phyloP scores from a whole-genome alignment of 768 basidiomycete genomes.

The Phylloporus rhodoxanthus region DNA sequence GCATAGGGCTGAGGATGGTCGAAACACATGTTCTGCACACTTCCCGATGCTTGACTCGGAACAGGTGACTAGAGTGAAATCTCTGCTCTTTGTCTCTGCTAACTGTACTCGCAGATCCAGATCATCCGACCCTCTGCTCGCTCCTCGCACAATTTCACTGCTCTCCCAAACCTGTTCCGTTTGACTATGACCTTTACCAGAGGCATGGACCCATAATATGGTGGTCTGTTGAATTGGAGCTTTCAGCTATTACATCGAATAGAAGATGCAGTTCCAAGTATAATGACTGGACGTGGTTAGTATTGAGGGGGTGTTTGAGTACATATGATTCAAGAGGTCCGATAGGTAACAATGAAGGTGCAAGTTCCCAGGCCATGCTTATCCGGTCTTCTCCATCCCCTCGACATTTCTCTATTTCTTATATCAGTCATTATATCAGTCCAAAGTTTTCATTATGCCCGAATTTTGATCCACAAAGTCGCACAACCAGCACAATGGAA shows the following conservation, averaged over 20 bases:
- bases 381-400: background rate
- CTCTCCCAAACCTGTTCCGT: background rate
- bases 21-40: background rate
- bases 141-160: too few relatives aligned
- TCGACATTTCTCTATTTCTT: background rate
- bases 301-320: too few relatives aligned
- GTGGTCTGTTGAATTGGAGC: too few relatives aligned
- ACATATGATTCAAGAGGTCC: too few relatives aligned
- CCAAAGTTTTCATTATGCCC: background rate
- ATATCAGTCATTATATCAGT: background rate
- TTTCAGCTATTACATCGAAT: too few relatives aligned
- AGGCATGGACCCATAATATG: too few relatives aligned
- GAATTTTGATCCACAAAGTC: background rate
- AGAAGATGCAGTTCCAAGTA: too few relatives aligned
- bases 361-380: too few relatives aligned
- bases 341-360: too few relatives aligned
- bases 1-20: background rate
- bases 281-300: too few relatives aligned
- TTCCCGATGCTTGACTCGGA: background rate
- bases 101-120: too few relatives aligned
- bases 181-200: conserved; percentile 1
- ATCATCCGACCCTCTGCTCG: too few relatives aligned
- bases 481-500: conserved; percentile 1
- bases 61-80: background rate
- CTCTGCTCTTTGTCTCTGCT: background rate